Base-by-base conservation (phyloP, 176 grass and related monocot genomes). In the Phragmites australis region DNA sequence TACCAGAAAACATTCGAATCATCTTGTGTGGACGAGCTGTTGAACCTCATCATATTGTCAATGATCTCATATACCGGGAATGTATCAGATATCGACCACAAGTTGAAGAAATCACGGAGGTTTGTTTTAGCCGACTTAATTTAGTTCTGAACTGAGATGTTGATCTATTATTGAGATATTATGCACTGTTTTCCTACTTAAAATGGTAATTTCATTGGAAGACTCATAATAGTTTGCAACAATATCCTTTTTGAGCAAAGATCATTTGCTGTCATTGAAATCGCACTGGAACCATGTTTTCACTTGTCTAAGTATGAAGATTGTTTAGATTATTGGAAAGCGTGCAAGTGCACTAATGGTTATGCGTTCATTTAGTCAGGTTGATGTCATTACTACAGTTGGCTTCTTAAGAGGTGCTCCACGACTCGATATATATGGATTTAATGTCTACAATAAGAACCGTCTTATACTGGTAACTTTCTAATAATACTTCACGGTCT, bases 361-460 rank as follows among this genome's bases (percentile, higher is more conserved):
- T 77, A 49, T n/a, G 3, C 26, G 65, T 66, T 82, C 47, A 0
- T 49, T 77, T 83, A 63, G 34, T 65, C 86, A 91, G 92, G 75
- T 39, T 72, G 86, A 84, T 76, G 82, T 88, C 56, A 69, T 83
- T 64, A 93, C 91, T 54, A 85, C 81, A 51, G 86, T 91, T 86
- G 92, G 92, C 75, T 94, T 81, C 82, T 86, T 94, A 77, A 85
- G 72, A 64, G 92, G 82, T 72, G 92, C 92, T 80, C 88, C 92
- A 83, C 16, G 70, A 37, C 82, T 91, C 52, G 65, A 88, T 64
- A 80, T 94, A 47, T 77, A 86, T 77, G 92, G 92, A 74, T 94
- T 94, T 91, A 83, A 67, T 77, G 54, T 94, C 74, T 94, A 94
- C 78, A 85, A 94, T 26, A 94, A 67, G 56, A 94, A 94, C 37